These are phyloP conservation scores for Metschnikowia gelsemii DNA, from an alignment of 805 yeast genomes.

Conservation along the genomic window DNA sequence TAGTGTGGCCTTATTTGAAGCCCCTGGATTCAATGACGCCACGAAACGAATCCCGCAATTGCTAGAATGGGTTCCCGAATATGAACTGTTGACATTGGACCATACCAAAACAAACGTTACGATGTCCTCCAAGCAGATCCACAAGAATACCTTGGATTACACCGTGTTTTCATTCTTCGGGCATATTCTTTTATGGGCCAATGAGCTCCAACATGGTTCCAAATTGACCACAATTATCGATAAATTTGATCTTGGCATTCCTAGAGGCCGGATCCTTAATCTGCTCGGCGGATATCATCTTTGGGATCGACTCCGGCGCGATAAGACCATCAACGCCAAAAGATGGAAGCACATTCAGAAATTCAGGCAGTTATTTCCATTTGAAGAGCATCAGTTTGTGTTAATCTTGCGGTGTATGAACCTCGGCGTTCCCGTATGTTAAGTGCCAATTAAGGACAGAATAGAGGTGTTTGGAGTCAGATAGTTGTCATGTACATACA, in stretches of 20 bases:
- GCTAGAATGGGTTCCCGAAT: slow-evolving; percentile 29
- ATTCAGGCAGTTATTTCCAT: slow-evolving; percentile 36
- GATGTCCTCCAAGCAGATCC: slow-evolving; percentile 33
- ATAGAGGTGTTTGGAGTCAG: too few relatives aligned
- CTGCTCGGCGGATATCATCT: slow-evolving; percentile 40
- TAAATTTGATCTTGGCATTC: slow-evolving; percentile 22
- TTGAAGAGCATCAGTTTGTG: slow-evolving; percentile 41
- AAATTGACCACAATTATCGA: slow-evolving; percentile 14
- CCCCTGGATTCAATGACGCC: slow-evolving; percentile 34
- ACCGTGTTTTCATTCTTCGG: slow-evolving; percentile 39
- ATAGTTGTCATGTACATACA: too few relatives aligned
- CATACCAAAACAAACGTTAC: slow-evolving; percentile 35
- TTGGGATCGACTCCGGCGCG: slow-evolving; percentile 40
- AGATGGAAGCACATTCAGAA: slow-evolving; percentile 44
- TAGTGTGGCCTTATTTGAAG: slow-evolving; percentile 37
- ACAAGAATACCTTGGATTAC: slow-evolving; percentile 39
- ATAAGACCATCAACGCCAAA: slow-evolving; percentile 35
- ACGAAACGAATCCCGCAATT: slow-evolving; percentile 27
- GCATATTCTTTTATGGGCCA: slow-evolving; percentile 39
- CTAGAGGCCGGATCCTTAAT: slow-evolving; percentile 19
- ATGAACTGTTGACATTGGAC: slow-evolving; percentile 33
- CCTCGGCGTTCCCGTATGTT: slow-evolving; percentile 15
- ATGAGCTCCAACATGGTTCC: slow-evolving; percentile 24
- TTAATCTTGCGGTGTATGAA: slow-evolving; percentile 37
- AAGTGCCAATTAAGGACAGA: not conserved